phyloP scores from a whole-genome alignment of 768 basidiomycete genomes.

The Fomitopsis pulvina region DNA sequence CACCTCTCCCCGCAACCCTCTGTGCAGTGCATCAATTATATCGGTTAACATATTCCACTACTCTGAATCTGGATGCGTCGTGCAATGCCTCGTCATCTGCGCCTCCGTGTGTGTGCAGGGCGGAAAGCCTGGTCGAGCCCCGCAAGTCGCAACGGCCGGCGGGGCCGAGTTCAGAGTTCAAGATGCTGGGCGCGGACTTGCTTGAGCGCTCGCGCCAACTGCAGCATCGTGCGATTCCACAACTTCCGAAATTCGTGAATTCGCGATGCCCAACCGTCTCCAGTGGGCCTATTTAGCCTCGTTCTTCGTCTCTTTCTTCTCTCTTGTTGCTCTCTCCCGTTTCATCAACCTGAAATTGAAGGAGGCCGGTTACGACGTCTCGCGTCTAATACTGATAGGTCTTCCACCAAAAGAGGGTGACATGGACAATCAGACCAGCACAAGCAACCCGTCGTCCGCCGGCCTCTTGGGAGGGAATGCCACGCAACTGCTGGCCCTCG shows the following conservation, averaged over 20 bases:
- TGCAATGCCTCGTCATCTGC: no score
- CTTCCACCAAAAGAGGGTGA: constrained; percentile 22
- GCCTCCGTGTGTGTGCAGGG: no score
- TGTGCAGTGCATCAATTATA: no score
- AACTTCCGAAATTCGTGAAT: neutral
- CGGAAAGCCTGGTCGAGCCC: no score
- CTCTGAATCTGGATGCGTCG: no score
- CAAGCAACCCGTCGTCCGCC: neutral
- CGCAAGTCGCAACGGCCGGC: no score
- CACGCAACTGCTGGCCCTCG: constrained; percentile 44
- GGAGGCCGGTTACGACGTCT: constrained; percentile 50
- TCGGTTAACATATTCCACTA: no score
- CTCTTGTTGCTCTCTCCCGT: constrained; percentile 40
- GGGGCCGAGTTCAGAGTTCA: neutral
- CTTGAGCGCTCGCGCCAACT: neutral
- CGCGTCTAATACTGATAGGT: constrained; percentile 58
- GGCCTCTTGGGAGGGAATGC: constrained; percentile 27
- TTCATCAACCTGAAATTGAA: constrained; percentile 38
- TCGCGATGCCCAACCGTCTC: constrained; percentile 47
- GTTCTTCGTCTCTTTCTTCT: constrained; percentile 38
- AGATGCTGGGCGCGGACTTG: neutral
- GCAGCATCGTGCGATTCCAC: neutral
- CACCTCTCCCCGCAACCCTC: no score
- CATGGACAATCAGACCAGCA: constrained; percentile 5
- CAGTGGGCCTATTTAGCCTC: constrained; percentile 52